Percentiles rank a stretch among this genome's conserved stretches.
These are phyloP conservation scores for Cetradonia linearis DNA, from an alignment of 495 filamentous ascomycete species.

Conservation along the genomic window DNA sequence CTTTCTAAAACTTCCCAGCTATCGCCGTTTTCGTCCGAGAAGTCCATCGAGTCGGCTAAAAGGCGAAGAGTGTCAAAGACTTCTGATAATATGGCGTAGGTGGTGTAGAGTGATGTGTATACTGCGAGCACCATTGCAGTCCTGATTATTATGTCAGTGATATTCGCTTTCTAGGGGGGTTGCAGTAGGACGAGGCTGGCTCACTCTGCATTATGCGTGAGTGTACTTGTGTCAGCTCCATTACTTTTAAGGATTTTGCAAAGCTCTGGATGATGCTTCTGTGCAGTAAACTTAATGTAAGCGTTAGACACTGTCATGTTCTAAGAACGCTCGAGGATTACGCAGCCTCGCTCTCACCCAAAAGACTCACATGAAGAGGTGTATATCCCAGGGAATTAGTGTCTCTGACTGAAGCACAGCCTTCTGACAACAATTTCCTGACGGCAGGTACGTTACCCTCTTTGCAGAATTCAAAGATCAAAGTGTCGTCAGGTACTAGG, in stretches of 20 bases:
- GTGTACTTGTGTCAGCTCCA: slow-evolving; percentile 1
- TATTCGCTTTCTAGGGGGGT: too few relatives aligned
- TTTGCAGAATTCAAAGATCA: neutral
- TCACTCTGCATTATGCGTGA: neutral
- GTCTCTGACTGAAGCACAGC: neutral
- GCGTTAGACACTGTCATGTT: too few relatives aligned
- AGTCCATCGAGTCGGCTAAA: slow-evolving; percentile 4
- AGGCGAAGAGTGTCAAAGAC: neutral
- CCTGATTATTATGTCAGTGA: neutral
- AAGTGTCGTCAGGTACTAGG: neutral
- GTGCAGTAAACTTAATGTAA: neutral
- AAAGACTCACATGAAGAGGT: neutral
- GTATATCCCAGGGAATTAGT: neutral
- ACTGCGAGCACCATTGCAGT: neutral
- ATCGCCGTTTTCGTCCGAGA: neutral
- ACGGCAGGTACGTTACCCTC: neutral
- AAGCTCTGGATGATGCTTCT: neutral
- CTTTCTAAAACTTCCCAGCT: neutral
- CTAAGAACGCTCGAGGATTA: too few relatives aligned
- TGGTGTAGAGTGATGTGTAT: neutral
- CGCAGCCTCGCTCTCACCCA: too few relatives aligned
- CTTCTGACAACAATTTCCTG: neutral
- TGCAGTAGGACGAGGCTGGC: neutral
- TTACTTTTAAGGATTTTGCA: neutral
- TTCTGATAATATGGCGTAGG: neutral